These are phyloP conservation scores for Nepenthes alata DNA, from an alignment of 179 eudicot genomes.

Conservation along the genomic window DNA sequence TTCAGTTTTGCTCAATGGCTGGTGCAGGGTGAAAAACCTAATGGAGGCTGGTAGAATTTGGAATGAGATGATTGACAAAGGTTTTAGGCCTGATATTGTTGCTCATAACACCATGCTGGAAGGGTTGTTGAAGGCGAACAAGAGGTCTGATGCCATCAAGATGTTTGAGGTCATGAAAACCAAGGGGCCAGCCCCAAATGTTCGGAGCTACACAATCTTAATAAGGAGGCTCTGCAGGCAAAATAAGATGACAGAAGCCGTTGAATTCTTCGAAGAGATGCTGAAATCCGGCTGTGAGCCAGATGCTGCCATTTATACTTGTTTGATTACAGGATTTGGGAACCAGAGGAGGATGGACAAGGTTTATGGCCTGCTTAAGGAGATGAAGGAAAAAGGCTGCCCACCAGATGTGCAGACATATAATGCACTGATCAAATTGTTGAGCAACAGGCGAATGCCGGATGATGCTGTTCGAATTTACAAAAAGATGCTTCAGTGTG, in stretches of 20 bases:
- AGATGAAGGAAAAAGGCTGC: slow-evolving; percentile 69
- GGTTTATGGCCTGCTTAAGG: slow-evolving; percentile 50
- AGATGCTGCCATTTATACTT: slow-evolving; percentile 76
- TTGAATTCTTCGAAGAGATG: slow-evolving; percentile 63
- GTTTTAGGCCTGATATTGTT: slow-evolving; percentile 61
- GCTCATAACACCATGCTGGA: slow-evolving; percentile 74
- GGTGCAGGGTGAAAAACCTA: slow-evolving; percentile 73
- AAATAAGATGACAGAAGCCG: slow-evolving; percentile 49
- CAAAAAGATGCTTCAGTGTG: slow-evolving; percentile 55
- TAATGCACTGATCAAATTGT: slow-evolving; percentile 69
- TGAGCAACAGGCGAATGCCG: slow-evolving; percentile 59
- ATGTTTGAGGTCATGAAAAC: slow-evolving; percentile 72
- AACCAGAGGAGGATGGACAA: slow-evolving; percentile 64
- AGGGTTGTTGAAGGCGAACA: slow-evolving; percentile 58
- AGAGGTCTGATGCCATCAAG: slow-evolving; percentile 66
- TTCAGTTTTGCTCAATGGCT: slow-evolving; percentile 59
- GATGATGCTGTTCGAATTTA: slow-evolving; percentile 70
- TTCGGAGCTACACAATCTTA: slow-evolving; percentile 59
- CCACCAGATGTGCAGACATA: slow-evolving; percentile 57
- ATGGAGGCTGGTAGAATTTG: slow-evolving; percentile 77
- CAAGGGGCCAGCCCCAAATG: slow-evolving; percentile 79
- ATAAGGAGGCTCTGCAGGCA: slow-evolving; percentile 72
- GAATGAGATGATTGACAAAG: slow-evolving; percentile 65
- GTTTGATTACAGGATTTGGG: slow-evolving; percentile 78
- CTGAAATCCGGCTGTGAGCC: slow-evolving; percentile 45